phyloP scores from a whole-genome alignment of 2,329 filamentous ascomycete species.

The Alternaria triticina region DNA sequence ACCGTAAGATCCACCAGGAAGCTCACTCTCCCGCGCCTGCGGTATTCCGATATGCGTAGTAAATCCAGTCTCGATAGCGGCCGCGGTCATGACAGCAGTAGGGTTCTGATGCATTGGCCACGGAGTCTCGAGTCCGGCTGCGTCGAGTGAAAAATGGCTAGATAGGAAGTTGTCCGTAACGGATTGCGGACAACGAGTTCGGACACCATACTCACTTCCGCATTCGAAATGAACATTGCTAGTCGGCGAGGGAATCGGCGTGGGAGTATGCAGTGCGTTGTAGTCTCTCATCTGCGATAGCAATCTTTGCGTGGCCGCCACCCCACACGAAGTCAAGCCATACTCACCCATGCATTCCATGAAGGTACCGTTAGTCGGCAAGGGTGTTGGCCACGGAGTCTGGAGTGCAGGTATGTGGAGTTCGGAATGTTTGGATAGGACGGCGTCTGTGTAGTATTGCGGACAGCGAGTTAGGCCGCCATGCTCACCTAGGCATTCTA shows the following conservation, averaged over 20 bases:
- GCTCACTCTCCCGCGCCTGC: not conserved
- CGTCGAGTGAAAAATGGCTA: not conserved
- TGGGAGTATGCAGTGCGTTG: not conserved
- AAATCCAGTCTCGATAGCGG: not conserved
- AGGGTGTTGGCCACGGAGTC: not conserved
- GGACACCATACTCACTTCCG: not conserved
- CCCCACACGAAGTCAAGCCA: not conserved
- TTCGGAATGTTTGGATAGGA: too few relatives aligned
- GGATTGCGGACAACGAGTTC: not conserved
- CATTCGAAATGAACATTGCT: not conserved
- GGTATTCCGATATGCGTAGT: not conserved
- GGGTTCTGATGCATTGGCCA: not conserved
- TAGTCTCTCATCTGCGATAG: not conserved
- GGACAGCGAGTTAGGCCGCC: too few relatives aligned
- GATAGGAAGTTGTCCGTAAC: not conserved
- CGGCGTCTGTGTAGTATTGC: too few relatives aligned
- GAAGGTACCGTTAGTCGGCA: too few relatives aligned
- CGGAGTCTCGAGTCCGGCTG: not conserved
- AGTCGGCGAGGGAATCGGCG: not conserved
- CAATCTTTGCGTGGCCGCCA: not conserved
- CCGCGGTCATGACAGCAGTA: not conserved
- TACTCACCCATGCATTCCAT: too few relatives aligned
- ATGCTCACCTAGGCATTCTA: too few relatives aligned
- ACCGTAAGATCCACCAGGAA: not conserved
- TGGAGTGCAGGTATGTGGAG: too few relatives aligned